Conservation (phyloP, 2,329 filamentous ascomycete genomes). For the Myriosclerotinia curreyana region DNA sequence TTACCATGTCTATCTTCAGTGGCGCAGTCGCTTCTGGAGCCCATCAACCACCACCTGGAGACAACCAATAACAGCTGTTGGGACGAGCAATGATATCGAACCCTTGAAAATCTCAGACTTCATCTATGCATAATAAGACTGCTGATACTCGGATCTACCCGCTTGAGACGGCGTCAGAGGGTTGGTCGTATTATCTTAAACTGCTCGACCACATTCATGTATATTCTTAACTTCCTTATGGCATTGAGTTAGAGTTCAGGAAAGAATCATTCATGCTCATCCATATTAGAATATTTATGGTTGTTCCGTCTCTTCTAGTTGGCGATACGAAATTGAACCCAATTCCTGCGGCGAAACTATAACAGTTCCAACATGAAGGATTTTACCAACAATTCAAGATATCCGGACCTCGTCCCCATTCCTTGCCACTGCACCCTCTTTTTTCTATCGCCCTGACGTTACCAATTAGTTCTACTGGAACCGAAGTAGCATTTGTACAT, state of each 20-base stretch:
- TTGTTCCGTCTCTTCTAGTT: neutral
- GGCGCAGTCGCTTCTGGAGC: neutral
- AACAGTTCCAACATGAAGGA: neutral
- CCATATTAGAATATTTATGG: too few relatives aligned
- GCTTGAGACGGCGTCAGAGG: neutral
- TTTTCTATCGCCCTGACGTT: neutral
- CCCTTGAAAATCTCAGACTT: neutral
- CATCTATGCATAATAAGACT: neutral
- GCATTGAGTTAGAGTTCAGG: rapidly evolving
- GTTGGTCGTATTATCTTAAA: neutral
- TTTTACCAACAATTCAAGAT: too few relatives aligned
- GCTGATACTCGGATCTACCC: slow-evolving; percentile 4
- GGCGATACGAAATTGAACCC: neutral
- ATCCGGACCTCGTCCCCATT: too few relatives aligned
- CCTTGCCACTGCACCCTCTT: neutral
- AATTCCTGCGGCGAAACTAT: neutral
- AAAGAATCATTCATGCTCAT: neutral
- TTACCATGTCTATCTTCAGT: neutral
- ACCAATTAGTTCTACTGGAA: neutral
- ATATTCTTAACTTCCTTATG: neutral
- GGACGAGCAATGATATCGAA: neutral
- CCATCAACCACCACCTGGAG: neutral
- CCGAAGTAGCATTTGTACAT: neutral
- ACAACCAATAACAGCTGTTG: neutral
- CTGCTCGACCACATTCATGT: neutral